phyloP scores from a whole-genome alignment of 257 asterid species.

The Echium plantagineum region DNA sequence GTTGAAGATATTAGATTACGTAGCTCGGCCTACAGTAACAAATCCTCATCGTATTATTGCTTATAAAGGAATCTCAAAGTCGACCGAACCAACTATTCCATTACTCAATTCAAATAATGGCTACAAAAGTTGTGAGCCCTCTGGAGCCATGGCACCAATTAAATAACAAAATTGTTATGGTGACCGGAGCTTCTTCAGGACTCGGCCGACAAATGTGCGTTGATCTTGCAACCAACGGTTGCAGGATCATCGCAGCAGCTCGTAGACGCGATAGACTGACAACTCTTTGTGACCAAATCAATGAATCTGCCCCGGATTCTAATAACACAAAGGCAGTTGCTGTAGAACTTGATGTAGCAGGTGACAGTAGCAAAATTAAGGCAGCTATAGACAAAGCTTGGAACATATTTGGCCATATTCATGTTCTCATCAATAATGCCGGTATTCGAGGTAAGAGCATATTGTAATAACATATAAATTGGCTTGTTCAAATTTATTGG shows the following conservation, averaged over 20 bases:
- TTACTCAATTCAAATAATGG: no score
- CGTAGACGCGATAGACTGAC: conserved; percentile 40
- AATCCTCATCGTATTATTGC: no score
- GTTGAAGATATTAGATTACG: no score
- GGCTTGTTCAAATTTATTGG: no score
- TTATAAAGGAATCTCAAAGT: no score
- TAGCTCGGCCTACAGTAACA: no score
- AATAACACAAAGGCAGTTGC: conserved; percentile 35
- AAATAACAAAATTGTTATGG: conserved; percentile 47
- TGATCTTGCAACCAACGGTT: conserved; percentile 58
- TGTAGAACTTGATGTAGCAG: conserved; percentile 44
- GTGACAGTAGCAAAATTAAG: conserved; percentile 24
- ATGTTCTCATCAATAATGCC: conserved; percentile 56
- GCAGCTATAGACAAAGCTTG: conserved; percentile 44
- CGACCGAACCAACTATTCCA: no score
- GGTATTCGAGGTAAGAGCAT: conserved; percentile 42
- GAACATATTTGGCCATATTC: conserved; percentile 52
- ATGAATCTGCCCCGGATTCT: conserved; percentile 4
- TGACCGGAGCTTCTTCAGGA: conserved; percentile 85
- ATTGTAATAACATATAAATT: no score
- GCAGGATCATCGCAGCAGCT: conserved; percentile 62
- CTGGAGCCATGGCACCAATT: conserved; percentile 42
- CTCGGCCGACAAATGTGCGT: conserved; percentile 57
- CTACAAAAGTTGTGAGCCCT: no score
- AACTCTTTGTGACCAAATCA: conserved; percentile 53